Percentiles rank a stretch among this genome's conserved stretches.
phyloP scores from a whole-genome alignment of 306 rosid species.

The Dryas drummondii region DNA sequence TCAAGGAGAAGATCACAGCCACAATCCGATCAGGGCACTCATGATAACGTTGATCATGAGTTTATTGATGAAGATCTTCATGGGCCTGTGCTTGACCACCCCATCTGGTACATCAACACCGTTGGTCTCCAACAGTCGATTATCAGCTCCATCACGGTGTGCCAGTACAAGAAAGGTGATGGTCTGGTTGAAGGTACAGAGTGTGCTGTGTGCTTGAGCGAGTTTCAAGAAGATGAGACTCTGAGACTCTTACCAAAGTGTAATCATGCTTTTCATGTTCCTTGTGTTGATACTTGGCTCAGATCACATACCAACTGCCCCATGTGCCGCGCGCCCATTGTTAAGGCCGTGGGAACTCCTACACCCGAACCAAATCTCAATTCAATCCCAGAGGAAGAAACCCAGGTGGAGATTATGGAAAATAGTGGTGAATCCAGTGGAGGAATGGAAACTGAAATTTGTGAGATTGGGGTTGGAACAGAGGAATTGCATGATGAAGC shows the following conservation, averaged over 20 bases:
- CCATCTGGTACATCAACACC: conserved; percentile 86
- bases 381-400: conserved; percentile 30
- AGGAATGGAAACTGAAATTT: conserved; percentile 18
- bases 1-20: conserved; percentile 18
- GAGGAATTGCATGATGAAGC: conserved; percentile 15
- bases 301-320: conserved; percentile 87
- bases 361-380: conserved; percentile 21
- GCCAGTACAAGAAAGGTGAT: conserved; percentile 61
- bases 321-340: conserved; percentile 75
- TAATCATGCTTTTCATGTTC: conserved; percentile 79
- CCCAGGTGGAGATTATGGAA: conserved; percentile 19
- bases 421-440: conserved; percentile 7
- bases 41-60: conserved; percentile 14
- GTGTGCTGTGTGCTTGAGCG: conserved; percentile 78
- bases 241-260: conserved; percentile 83
- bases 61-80: conserved; percentile 53
- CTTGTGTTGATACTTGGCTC: conserved; percentile 92
- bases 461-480: conserved; percentile 29
- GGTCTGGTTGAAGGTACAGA: conserved; percentile 81
- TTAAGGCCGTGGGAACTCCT: conserved; percentile 10
- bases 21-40: not conserved
- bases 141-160: conserved; percentile 56
- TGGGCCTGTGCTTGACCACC: conserved; percentile 61
- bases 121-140: conserved; percentile 59
- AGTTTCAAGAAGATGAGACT: conserved; percentile 67